A percentile compares a stretch with the other conserved stretches of the same genome.
These are phyloP conservation scores for Quercus cerris DNA, from an alignment of 306 rosid genomes.

Conservation along the genomic window DNA sequence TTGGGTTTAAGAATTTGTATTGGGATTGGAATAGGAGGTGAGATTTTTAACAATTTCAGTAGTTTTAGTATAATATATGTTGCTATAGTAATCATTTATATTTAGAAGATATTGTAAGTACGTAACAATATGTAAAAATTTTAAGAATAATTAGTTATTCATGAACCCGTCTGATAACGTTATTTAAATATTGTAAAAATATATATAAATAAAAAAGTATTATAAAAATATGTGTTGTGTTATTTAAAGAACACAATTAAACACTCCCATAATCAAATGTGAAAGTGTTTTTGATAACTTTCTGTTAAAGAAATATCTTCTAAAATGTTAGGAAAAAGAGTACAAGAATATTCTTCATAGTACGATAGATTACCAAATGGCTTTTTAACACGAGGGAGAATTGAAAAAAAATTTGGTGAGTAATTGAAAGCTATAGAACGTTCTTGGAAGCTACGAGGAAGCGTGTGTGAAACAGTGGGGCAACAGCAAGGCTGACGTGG, in stretches of 20 bases:
- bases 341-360: not conserved
- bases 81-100: too few species aligned
- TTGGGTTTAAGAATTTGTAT: not conserved
- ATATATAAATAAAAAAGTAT: accelerated
- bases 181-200: accelerated
- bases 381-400: too few species aligned
- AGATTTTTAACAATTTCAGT: not conserved
- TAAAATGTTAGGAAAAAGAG: not conserved
- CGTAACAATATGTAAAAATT: too few species aligned
- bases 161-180: accelerated
- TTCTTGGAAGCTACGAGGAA: not conserved
- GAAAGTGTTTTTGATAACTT: too few species aligned
- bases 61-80: not conserved
- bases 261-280: too few species aligned
- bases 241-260: too few species aligned
- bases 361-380: not conserved
- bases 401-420: not conserved
- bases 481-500: slow-evolving; percentile 1
- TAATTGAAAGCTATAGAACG: not conserved
- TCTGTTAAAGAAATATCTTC: too few species aligned
- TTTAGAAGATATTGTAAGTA: too few species aligned
- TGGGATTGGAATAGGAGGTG: not conserved
- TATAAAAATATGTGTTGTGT: too few species aligned
- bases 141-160: too few species aligned
- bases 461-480: not conserved